Conservation (phyloP, 2,329 filamentous ascomycete genomes). For the Erysiphe pulchra region DNA sequence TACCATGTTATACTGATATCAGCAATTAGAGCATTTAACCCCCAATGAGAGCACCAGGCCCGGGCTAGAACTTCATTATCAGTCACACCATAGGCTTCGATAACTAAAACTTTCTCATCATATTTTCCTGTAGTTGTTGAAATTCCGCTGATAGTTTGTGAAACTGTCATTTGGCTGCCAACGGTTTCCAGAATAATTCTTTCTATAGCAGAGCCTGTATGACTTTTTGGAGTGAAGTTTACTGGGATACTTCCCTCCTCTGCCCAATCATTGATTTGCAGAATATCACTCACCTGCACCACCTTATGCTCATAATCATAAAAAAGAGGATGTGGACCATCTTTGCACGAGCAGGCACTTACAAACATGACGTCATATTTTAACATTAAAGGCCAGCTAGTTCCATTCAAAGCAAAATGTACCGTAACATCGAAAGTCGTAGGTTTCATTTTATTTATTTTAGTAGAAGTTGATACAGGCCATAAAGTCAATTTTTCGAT, state of each 20-base stretch:
- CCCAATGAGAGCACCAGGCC: conserved; percentile 57
- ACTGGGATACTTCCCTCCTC: background rate
- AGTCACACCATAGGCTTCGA: conserved; percentile 45
- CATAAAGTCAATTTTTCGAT: conserved; percentile 41
- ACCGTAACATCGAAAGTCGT: conserved; percentile 32
- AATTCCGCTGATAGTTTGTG: background rate
- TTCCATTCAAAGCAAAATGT: conserved; percentile 35
- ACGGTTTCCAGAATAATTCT: background rate
- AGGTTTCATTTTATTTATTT: conserved; percentile 11
- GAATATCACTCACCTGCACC: conserved; percentile 36
- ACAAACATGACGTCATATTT: conserved; percentile 41
- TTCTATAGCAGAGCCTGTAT: background rate
- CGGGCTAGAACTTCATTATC: conserved; percentile 56
- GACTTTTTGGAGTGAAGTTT: background rate
- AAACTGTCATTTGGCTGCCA: background rate
- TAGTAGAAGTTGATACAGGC: conserved; percentile 13
- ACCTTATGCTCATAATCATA: conserved; percentile 39
- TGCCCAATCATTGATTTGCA: conserved; percentile 39
- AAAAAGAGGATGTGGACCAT: conserved; percentile 42
- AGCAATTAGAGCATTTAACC: conserved; percentile 42
- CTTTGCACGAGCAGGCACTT: conserved; percentile 35
- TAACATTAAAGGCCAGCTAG: conserved; percentile 35
- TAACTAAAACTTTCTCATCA: conserved; percentile 39
- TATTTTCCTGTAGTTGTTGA: conserved; percentile 17
- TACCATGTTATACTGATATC: conserved; percentile 36